These are phyloP conservation scores for Fusarium oxysporum DNA, from an alignment of 2,329 filamentous ascomycete species.

Conservation along the genomic window DNA sequence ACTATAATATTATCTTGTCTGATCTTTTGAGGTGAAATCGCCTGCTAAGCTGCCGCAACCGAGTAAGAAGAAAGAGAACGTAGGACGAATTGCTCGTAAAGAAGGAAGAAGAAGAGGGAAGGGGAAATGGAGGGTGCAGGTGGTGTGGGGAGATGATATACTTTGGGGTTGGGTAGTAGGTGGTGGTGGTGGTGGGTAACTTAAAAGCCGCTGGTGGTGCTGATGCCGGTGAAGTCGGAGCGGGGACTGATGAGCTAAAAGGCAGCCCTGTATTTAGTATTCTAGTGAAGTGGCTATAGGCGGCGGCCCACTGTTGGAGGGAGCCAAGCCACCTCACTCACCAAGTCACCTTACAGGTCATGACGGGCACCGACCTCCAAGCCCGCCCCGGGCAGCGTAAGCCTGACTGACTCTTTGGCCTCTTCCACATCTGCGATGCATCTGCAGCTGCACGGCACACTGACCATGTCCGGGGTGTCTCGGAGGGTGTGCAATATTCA, in stretches of 20 bases:
- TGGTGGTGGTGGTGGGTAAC: constrained; percentile 18
- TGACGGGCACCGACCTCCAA: not conserved
- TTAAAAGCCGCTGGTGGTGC: not conserved
- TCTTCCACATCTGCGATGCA: constrained; percentile 29
- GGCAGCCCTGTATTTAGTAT: constrained; percentile 34
- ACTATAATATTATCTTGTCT: constrained; percentile 35
- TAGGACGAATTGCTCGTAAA: constrained; percentile 69
- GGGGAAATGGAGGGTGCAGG: constrained; percentile 51
- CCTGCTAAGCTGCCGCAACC: constrained; percentile 70
- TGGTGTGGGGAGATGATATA: constrained; percentile 57
- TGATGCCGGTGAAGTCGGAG: constrained; percentile 1
- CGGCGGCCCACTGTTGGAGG: constrained; percentile 39
- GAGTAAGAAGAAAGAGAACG: constrained; percentile 68
- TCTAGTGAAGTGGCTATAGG: constrained; percentile 33
- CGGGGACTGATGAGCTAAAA: constrained; percentile 27
- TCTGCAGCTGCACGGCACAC: constrained; percentile 39
- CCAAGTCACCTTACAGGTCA: not conserved
- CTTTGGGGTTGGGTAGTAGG: constrained; percentile 1
- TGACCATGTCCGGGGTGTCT: constrained; percentile 35
- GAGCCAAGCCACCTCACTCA: constrained; percentile 38
- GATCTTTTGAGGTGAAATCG: constrained; percentile 55
- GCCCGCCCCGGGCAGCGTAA: not conserved
- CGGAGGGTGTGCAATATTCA: constrained; percentile 22
- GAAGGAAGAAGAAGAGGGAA: constrained; percentile 57
- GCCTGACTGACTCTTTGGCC: constrained; percentile 2